These are phyloP conservation scores for Suhomyces anneliseae DNA, from an alignment of 1,139 yeast species.

Conservation along the genomic window DNA sequence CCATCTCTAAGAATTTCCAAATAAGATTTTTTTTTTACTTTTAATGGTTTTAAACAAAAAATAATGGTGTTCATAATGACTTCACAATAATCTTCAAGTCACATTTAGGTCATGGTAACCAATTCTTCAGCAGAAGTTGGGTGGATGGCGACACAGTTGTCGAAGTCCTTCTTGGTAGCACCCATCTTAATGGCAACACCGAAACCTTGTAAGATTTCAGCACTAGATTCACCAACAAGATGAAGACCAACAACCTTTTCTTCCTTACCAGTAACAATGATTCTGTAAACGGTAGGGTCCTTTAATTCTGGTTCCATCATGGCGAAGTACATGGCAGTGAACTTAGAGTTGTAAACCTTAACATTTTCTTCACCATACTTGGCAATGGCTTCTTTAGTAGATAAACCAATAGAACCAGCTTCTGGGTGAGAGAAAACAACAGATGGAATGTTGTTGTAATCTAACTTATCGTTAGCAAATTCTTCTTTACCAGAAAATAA, in stretches of 20 bases:
- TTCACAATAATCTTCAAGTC: too few species aligned
- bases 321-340: constrained; percentile 92
- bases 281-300: constrained; percentile 84
- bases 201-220: constrained; percentile 95
- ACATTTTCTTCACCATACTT: constrained; percentile 79
- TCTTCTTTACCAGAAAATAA: constrained; percentile 74
- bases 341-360: constrained; percentile 78
- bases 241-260: constrained; percentile 97
- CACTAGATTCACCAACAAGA: constrained; percentile 82
- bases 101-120: constrained; percentile 70
- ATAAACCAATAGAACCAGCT: constrained; percentile 88
- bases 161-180: constrained; percentile 94
- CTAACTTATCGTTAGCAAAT: constrained; percentile 71
- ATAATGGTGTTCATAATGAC: too few species aligned
- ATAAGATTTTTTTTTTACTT: too few species aligned
- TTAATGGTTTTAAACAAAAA: too few species aligned
- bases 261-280: constrained; percentile 72
- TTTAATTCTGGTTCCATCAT: constrained; percentile 67
- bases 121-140: constrained; percentile 98
- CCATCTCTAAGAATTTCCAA: too few species aligned
- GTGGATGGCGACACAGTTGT: constrained; percentile 94
- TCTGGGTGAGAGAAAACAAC: constrained; percentile 97
- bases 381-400: constrained; percentile 72
- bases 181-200: constrained; percentile 98
- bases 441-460: constrained; percentile 82